These are phyloP conservation scores for Arachis hypogaea DNA, from an alignment of 306 rosid species.

Conservation along the genomic window DNA sequence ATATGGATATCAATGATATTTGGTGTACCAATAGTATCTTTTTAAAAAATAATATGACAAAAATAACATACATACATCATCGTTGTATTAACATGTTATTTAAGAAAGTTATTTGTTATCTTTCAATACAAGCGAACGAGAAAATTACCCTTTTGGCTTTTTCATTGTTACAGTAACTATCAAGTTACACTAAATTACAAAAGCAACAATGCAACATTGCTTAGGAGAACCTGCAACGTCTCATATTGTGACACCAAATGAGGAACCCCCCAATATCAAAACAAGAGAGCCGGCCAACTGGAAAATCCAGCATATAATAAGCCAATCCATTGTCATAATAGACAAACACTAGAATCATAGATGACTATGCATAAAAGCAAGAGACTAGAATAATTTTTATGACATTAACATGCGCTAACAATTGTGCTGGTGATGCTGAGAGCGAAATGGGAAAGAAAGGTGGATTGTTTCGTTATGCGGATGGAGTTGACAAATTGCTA, in stretches of 20 bases:
- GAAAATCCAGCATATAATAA: neutral
- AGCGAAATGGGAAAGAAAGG: conserved; percentile 52
- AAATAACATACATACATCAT: too few species aligned
- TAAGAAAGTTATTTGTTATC: too few species aligned
- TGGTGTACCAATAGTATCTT: too few species aligned
- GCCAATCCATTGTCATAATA: conserved; percentile 13
- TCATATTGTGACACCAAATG: conserved; percentile 12
- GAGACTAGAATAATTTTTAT: neutral
- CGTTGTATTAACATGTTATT: too few species aligned
- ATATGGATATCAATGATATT: too few species aligned
- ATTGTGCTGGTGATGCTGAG: conserved; percentile 10
- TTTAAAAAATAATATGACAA: too few species aligned
- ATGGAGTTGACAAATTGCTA: conserved; percentile 62
- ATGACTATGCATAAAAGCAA: neutral
- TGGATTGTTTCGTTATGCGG: conserved; percentile 60
- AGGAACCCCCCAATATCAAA: neutral
- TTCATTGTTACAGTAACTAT: conserved; percentile 1
- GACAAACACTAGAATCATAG: neutral
- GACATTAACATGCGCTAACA: neutral
- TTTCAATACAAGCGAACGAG: too few species aligned
- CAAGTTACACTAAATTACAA: conserved; percentile 10
- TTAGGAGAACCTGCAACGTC: conserved; percentile 2
- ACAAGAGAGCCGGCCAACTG: conserved; percentile 43
- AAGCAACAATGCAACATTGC: neutral
- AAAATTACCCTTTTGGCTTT: neutral